Evolutionary conservation across 2,329 filamentous ascomycete species (phyloP).

Genomic region (Graphiopsis chlorocephala): DNA sequence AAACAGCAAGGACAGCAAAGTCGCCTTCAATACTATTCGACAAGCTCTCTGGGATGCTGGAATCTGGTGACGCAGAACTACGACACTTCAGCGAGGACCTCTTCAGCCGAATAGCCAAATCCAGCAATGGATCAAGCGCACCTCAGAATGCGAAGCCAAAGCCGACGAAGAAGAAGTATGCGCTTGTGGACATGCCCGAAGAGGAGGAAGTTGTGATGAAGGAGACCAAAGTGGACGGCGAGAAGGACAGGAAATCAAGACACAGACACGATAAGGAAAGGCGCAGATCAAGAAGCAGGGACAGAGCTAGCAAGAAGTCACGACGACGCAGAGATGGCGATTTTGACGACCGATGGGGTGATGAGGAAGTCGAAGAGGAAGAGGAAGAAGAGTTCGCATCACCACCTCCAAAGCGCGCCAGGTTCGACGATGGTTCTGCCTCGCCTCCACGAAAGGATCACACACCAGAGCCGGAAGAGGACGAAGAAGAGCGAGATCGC

Average conservation of each 20-base stretch:
- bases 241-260: conserved; percentile 36
- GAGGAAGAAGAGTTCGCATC: conserved; percentile 62
- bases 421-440: conserved; percentile 53
- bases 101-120: conserved; percentile 34
- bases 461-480: conserved; percentile 23
- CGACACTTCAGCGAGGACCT: conserved; percentile 48
- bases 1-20: conserved; percentile 51
- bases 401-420: conserved; percentile 68
- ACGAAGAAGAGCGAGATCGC: conserved; percentile 58
- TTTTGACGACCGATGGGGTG: conserved; percentile 78
- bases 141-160: conserved; percentile 25
- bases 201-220: conserved; percentile 32
- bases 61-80: conserved; percentile 47
- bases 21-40: conserved; percentile 48
- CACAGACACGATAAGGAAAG: conserved; percentile 38
- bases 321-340: conserved; percentile 51
- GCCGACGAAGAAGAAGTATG: conserved; percentile 50
- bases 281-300: conserved; percentile 32
- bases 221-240: conserved; percentile 15
- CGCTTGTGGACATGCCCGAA: conserved; percentile 54
- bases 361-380: conserved; percentile 61
- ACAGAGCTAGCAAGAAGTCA: conserved; percentile 50
- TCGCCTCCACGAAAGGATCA: conserved; percentile 24
- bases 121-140: conserved; percentile 23
- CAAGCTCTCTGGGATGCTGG: conserved; percentile 53